Conservation (phyloP, 345 rosid genomes). For the Brassica nigra region DNA sequence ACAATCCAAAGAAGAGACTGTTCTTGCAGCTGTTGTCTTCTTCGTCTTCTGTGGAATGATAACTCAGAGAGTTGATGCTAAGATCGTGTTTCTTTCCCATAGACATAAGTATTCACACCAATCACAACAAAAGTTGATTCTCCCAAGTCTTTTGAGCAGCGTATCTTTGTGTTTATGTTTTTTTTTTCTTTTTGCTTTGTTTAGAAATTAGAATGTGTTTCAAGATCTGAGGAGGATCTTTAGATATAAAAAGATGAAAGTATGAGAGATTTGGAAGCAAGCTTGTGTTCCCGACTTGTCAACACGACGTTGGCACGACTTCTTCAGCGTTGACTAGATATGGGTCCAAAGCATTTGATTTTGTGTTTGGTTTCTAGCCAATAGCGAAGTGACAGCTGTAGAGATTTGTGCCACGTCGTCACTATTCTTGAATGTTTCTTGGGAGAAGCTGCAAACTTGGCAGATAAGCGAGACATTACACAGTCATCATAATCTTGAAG, state of each 20-base stretch:
- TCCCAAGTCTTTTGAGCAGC: neutral
- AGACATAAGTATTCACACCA: constrained; percentile 20
- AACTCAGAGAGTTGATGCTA: constrained; percentile 31
- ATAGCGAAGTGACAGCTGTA: neutral
- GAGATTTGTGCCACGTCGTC: neutral
- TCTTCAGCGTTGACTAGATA: constrained; percentile 25
- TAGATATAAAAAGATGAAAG: constrained; percentile 4
- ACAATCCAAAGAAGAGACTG: constrained; percentile 40
- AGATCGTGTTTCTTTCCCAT: constrained; percentile 31
- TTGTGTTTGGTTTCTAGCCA: constrained; percentile 5
- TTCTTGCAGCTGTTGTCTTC: constrained; percentile 30
- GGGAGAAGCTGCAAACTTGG: neutral
- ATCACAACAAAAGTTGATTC: constrained; percentile 10
- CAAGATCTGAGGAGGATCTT: constrained; percentile 6
- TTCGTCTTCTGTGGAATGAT: constrained; percentile 10
- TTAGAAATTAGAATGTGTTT: constrained; percentile 1
- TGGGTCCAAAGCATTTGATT: constrained; percentile 30
- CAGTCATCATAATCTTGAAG: neutral
- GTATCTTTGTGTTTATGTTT: neutral
- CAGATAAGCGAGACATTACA: neutral
- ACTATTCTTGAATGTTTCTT: constrained; percentile 15
- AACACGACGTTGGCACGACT: constrained; percentile 41
- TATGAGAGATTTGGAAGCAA: constrained; percentile 27
- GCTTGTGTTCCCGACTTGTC: constrained; percentile 36
- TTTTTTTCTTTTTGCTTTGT: neutral